Evolutionary conservation across 192 early-diverging fungal species (phyloP).

Genomic region (Bifiguratus adelaidae): DNA sequence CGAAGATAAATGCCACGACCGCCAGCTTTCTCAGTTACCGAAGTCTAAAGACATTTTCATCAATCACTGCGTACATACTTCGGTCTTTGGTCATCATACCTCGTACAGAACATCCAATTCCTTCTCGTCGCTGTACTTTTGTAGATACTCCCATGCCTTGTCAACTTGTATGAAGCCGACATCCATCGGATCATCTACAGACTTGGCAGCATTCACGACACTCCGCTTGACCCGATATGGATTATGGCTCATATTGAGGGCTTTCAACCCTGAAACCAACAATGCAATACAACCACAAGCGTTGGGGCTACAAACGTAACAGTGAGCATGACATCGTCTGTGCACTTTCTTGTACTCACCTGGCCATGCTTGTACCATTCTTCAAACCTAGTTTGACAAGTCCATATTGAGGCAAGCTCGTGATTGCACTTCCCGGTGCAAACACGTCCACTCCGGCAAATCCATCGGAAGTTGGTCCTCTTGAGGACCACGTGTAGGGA

Average conservation of each 20-base stretch:
- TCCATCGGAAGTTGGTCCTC: constrained; percentile 83
- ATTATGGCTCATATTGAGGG: constrained; percentile 47
- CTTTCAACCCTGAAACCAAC: constrained; percentile 81
- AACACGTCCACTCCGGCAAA: constrained; percentile 70
- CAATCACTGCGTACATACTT: background rate
- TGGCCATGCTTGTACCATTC: constrained; percentile 94
- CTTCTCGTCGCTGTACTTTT: constrained; percentile 34
- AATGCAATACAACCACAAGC: constrained; percentile 79
- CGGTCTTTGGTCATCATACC: constrained; percentile 3
- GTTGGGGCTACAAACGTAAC: constrained; percentile 46
- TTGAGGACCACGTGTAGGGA: constrained; percentile 81
- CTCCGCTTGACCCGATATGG: constrained; percentile 81
- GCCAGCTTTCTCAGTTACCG: constrained; percentile 17
- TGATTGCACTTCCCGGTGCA: constrained; percentile 88
- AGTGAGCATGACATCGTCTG: background rate
- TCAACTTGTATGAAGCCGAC: constrained; percentile 84
- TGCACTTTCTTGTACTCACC: background rate
- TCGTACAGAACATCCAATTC: constrained; percentile 65
- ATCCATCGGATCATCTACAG: constrained; percentile 66
- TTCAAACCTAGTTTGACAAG: constrained; percentile 56
- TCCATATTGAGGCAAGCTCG: constrained; percentile 78
- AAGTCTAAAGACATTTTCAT: constrained; percentile 3
- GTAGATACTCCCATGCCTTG: constrained; percentile 73
- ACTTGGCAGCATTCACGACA: constrained; percentile 59
- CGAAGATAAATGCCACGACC: constrained; percentile 86